Evolutionary conservation across 148 eudicot genomes (phyloP).

Genomic region (Chenopodium formosanum): DNA sequence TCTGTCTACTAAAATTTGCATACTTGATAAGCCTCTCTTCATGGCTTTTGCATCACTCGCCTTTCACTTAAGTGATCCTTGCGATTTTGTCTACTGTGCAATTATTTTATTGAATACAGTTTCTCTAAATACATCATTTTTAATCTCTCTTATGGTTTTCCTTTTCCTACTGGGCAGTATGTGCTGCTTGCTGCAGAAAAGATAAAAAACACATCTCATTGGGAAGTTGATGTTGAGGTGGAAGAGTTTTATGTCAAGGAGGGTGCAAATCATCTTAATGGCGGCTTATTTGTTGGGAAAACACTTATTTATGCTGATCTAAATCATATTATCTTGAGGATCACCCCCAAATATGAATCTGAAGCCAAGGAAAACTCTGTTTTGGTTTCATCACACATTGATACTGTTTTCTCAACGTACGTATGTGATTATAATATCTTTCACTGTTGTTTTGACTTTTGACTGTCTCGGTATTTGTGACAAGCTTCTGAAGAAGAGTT

Average conservation of each 20-base stretch:
- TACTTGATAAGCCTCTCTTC: neutral
- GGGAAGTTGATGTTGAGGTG: conserved; percentile 93
- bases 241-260: conserved; percentile 68
- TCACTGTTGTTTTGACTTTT: neutral
- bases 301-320: conserved; percentile 84
- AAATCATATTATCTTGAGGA: conserved; percentile 66
- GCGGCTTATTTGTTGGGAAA: conserved; percentile 81
- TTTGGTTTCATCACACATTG: conserved; percentile 90
- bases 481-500: neutral
- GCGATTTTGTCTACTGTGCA: neutral
- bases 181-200: conserved; percentile 57
- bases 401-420: conserved; percentile 77
- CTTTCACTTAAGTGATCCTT: neutral
- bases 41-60: neutral
- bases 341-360: conserved; percentile 69
- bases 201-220: conserved; percentile 70
- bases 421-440: conserved; percentile 21
- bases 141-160: neutral
- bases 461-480: neutral
- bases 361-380: conserved; percentile 78
- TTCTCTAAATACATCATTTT: neutral
- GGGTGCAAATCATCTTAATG: conserved; percentile 68
- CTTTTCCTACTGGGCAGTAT: conserved; percentile 52
- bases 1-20: neutral
- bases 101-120: neutral